These are phyloP conservation scores for Citrus hindsii DNA, from an alignment of 345 rosid genomes.

Conservation along the genomic window DNA sequence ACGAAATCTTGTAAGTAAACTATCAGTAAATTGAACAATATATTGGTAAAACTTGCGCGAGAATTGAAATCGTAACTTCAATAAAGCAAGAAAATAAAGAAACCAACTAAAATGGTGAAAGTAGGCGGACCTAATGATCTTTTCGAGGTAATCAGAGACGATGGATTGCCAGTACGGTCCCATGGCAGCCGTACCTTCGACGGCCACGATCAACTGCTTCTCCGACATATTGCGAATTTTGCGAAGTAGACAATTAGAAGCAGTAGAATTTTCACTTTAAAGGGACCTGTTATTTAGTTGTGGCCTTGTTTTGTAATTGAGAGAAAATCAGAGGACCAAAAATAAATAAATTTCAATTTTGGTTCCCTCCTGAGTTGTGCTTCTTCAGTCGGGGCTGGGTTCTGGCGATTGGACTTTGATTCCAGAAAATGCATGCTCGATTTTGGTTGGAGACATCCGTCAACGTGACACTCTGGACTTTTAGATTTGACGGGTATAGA, in stretches of 20 bases:
- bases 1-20: background rate
- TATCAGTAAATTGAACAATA: background rate
- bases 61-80: background rate
- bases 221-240: conserved; percentile 42
- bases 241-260: background rate
- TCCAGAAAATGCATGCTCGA: background rate
- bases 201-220: conserved; percentile 81
- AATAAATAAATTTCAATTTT: background rate
- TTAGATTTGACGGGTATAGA: too few species aligned
- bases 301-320: background rate
- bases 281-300: background rate
- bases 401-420: too few species aligned
- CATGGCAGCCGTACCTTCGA: conserved; percentile 91
- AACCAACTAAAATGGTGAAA: background rate
- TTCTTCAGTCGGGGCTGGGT: background rate
- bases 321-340: background rate
- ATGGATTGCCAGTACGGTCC: conserved; percentile 82
- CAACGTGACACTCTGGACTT: background rate
- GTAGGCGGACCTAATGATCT: conserved; percentile 63
- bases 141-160: conserved; percentile 79
- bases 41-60: background rate
- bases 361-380: background rate
- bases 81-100: conserved; percentile 14
- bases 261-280: background rate
- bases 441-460: background rate